Evolutionary conservation across 805 yeast genomes (phyloP).

Genomic region (Kluyveromyces starmeri): DNA sequence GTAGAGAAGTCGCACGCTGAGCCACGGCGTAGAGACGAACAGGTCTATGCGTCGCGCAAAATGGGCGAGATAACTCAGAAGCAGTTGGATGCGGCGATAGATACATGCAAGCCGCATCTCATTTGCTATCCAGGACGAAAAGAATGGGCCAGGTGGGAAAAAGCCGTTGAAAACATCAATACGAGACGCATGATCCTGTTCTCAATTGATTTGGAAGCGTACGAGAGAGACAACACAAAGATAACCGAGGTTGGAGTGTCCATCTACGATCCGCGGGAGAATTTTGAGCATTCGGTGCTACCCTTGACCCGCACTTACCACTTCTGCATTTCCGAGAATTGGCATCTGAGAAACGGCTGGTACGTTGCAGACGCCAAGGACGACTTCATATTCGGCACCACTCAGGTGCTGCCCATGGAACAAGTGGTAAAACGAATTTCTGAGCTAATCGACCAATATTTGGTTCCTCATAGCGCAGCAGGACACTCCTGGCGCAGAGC

Average conservation of each 20-base stretch:
- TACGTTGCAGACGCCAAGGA: conserved; percentile 48
- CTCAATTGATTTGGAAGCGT: conserved; percentile 50
- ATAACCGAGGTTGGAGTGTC: conserved; percentile 53
- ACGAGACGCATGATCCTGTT: conserved; percentile 30
- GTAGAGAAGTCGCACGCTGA: too few species aligned
- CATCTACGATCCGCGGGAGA: conserved; percentile 46
- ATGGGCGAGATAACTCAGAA: too few species aligned
- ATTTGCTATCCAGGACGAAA: conserved; percentile 1
- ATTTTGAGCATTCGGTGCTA: conserved; percentile 26
- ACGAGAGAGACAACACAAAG: conserved; percentile 33
- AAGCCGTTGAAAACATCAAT: conserved; percentile 16
- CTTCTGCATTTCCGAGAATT: conserved; percentile 38
- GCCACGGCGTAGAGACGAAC: too few species aligned
- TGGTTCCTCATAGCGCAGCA: conserved; percentile 22
- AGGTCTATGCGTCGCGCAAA: too few species aligned
- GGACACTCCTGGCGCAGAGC: conserved; percentile 27
- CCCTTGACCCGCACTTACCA: conserved; percentile 37
- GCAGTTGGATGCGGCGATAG: not conserved
- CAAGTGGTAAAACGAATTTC: conserved; percentile 36
- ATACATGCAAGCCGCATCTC: not conserved
- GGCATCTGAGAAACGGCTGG: conserved; percentile 38
- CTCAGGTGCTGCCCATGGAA: conserved; percentile 32
- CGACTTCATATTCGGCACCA: conserved; percentile 42
- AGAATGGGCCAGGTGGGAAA: conserved; percentile 5
- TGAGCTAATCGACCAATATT: conserved; percentile 36